Conservation (phyloP, 225 moss, liverwort and hornwort genomes). For the Sphagnum contortum region DNA sequence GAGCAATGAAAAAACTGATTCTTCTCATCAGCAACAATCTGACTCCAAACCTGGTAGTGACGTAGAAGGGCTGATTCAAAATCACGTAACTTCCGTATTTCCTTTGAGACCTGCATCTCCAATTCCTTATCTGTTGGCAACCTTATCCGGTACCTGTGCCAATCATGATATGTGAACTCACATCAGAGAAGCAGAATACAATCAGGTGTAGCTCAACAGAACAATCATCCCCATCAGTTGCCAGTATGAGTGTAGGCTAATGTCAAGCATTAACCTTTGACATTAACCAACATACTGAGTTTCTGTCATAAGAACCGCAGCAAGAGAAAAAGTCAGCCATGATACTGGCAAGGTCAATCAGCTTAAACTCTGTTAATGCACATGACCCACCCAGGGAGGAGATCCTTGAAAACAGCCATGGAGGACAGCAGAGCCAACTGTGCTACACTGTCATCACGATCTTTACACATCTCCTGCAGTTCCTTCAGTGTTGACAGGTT, state of each 20-base stretch:
- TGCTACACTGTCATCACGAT: slow-evolving; percentile 72
- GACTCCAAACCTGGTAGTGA: slow-evolving; percentile 56
- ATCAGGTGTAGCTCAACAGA: no score
- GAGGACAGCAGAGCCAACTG: slow-evolving; percentile 86
- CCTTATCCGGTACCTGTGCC: slow-evolving; percentile 81
- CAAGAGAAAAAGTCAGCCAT: neutral
- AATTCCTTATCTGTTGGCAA: slow-evolving; percentile 82
- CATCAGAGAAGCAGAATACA: no score
- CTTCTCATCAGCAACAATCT: no score
- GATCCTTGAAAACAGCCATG: slow-evolving; percentile 90
- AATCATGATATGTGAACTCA: neutral
- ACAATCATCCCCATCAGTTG: no score
- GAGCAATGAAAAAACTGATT: no score
- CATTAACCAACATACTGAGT: no score
- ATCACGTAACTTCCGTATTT: slow-evolving; percentile 72
- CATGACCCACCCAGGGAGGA: slow-evolving; percentile 73
- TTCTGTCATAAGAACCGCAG: neutral
- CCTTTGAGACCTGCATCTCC: slow-evolving; percentile 82
- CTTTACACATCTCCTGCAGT: slow-evolving; percentile 77
- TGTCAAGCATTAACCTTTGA: no score
- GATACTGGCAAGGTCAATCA: neutral
- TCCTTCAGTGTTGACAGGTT: slow-evolving; percentile 71
- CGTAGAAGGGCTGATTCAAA: slow-evolving; percentile 85
- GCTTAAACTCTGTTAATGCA: neutral
- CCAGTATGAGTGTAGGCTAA: no score